Evolutionary conservation across 768 basidiomycete genomes (phyloP).

Genomic region (Boletus rex-veris): DNA sequence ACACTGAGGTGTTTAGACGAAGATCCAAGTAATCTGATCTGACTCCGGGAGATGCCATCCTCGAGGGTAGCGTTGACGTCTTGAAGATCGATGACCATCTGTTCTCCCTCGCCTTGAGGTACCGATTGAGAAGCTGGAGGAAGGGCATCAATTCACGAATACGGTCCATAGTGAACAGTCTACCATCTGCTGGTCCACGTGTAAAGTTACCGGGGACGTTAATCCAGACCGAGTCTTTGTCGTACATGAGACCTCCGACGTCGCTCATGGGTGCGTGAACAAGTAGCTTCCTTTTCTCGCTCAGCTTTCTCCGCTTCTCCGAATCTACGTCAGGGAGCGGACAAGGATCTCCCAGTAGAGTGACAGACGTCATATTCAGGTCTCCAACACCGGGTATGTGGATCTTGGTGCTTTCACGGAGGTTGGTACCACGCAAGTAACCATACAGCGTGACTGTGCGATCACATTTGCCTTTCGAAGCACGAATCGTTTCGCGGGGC

Average conservation of each 20-base stretch:
- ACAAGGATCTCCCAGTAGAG: conserved; percentile 87
- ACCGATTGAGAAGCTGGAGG: conserved; percentile 59
- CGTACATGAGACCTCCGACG: conserved; percentile 93
- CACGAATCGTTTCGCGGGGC: conserved; percentile 75
- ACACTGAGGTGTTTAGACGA: conserved; percentile 70
- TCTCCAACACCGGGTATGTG: conserved; percentile 97
- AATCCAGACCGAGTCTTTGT: conserved; percentile 98
- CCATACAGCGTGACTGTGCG: conserved; percentile 93
- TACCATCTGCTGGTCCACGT: conserved; percentile 65
- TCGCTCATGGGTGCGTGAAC: conserved; percentile 99
- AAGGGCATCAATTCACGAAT: neutral
- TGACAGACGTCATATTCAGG: conserved; percentile 68
- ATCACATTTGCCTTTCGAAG: conserved; percentile 83
- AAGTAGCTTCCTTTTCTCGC: conserved; percentile 89
- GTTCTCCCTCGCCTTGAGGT: conserved; percentile 88
- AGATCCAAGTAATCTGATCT: conserved; percentile 79
- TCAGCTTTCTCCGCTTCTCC: conserved; percentile 88
- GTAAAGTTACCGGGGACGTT: conserved; percentile 96
- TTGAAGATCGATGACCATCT: conserved; percentile 97
- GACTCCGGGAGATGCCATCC: conserved; percentile 74
- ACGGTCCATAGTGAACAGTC: conserved; percentile 13
- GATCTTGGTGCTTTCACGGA: conserved; percentile 70
- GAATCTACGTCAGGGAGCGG: conserved; percentile 88
- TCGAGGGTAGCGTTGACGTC: conserved; percentile 80
- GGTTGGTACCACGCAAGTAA: conserved; percentile 87